Conservation (phyloP, 148 eudicot genomes). For the Camellia sinensis region DNA sequence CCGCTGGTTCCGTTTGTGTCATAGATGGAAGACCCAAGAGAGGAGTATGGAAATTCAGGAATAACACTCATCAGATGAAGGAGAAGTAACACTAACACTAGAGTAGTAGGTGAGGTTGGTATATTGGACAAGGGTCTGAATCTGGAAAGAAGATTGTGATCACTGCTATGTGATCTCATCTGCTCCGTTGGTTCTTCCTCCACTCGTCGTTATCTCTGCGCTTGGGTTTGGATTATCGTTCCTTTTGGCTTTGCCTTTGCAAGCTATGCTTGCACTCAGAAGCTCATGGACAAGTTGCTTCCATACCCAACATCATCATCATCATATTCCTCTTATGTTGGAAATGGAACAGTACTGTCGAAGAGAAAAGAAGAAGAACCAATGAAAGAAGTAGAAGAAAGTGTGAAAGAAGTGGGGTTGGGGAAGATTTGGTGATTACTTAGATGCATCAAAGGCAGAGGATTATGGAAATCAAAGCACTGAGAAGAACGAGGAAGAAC, state of each 20-base stretch:
- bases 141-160: conserved; percentile 54
- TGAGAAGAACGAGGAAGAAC: conserved; percentile 5
- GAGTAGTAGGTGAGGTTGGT: conserved; percentile 29
- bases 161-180: conserved; percentile 60
- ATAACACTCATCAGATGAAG: conserved; percentile 11
- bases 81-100: neutral
- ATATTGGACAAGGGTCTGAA: conserved; percentile 42
- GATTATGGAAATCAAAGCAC: neutral
- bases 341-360: conserved; percentile 15
- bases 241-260: conserved; percentile 57
- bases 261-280: conserved; percentile 62
- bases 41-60: conserved; percentile 28
- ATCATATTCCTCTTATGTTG: neutral
- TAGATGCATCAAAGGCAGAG: neutral
- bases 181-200: conserved; percentile 68
- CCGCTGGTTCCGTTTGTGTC: neutral
- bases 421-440: conserved; percentile 17
- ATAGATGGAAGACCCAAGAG: conserved; percentile 42
- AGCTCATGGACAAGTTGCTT: conserved; percentile 65
- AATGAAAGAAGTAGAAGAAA: neutral
- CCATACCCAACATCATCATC: conserved; percentile 24
- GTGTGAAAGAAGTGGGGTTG: conserved; percentile 16
- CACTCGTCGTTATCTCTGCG: conserved; percentile 57
- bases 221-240: conserved; percentile 57
- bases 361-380: conserved; percentile 19